Evolutionary conservation across 768 basidiomycete genomes (phyloP).

Genomic region (Macrolepiota dolichaula): DNA sequence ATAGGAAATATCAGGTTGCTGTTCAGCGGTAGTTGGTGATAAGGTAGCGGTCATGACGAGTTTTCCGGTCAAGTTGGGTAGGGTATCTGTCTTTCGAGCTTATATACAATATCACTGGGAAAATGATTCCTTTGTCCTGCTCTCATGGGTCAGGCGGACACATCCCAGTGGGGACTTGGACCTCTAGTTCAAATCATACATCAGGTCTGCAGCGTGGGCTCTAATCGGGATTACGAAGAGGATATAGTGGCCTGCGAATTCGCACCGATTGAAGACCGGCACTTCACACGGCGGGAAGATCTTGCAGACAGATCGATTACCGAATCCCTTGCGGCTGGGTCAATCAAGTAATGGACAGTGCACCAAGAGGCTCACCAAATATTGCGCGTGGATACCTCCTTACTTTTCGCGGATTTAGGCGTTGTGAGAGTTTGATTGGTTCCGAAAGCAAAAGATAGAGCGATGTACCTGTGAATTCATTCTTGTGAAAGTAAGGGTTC

Average conservation of each 20-base stretch:
- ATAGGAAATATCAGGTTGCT: constrained; percentile 40
- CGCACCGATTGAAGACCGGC: neutral
- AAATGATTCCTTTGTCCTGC: neutral
- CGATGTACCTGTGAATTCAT: neutral
- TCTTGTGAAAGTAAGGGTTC: neutral
- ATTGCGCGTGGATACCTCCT: neutral
- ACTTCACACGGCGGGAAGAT: neutral
- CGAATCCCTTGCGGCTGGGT: neutral
- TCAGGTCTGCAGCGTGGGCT: neutral
- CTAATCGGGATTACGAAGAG: neutral
- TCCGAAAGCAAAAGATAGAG: neutral
- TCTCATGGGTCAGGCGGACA: neutral
- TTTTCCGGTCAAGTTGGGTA: neutral
- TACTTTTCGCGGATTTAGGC: neutral
- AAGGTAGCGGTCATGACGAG: constrained; percentile 5
- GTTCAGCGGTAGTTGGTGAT: constrained; percentile 13
- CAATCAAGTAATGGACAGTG: neutral
- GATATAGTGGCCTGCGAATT: neutral
- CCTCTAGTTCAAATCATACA: neutral
- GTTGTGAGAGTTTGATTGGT: neutral
- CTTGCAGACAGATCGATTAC: neutral
- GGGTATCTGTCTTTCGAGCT: neutral
- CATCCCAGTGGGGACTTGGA: neutral
- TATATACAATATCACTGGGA: constrained; percentile 5
- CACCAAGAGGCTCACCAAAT: neutral